Base-by-base conservation (phyloP, 768 basidiomycete species). In the Agrocybe praecox region DNA sequence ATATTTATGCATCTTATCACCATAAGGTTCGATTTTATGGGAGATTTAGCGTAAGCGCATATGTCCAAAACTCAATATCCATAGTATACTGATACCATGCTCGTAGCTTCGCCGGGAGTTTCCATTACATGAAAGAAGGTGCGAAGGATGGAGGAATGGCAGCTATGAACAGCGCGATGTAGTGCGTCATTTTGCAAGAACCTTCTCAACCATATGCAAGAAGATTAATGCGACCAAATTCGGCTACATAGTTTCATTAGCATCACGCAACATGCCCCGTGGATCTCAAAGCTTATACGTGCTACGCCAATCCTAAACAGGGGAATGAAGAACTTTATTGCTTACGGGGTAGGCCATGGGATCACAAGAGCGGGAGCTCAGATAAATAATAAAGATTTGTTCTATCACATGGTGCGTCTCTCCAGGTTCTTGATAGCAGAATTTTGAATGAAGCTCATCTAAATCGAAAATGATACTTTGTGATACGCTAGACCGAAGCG, bases 1-100 rank as follows among this genome's bases (percentile, higher is more conserved):
- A 10, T 46, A 10, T 19, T 19, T 40, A 17, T 49, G 12, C 5
- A n/a, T 18, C 6, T 53, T 56, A 9, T 9, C 26, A 9, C 9
- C 26, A 29, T 6, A 24, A 76, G 75, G 21, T 72, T 69, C 54
- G 75, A 78, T 60, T 65, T 76, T 22, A 74, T 76, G 66, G 70
- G 74, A 10, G 76, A 78, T 53, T 66, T 75, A 34, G 74, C 72
- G 74, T 77, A 59, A 47, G 70, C 57, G 17, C 53, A 24, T 11
- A 34, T 24, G 17, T 14, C 47, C 14, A 17, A 11, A 22, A 24
- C 24, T 47, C 22, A 24, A 24, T 14, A n/a, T n/a, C n/a, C 12
- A n/a, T 18, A 17, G 34, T 47, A 14, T 24, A 24, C 23, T 22
- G 36, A n/a, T 29, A 15, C 14, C 9, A 9, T 51, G 48, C 22